These are phyloP conservation scores for Monilinia aucupariae DNA, from an alignment of 2,329 filamentous ascomycete genomes.

Conservation along the genomic window DNA sequence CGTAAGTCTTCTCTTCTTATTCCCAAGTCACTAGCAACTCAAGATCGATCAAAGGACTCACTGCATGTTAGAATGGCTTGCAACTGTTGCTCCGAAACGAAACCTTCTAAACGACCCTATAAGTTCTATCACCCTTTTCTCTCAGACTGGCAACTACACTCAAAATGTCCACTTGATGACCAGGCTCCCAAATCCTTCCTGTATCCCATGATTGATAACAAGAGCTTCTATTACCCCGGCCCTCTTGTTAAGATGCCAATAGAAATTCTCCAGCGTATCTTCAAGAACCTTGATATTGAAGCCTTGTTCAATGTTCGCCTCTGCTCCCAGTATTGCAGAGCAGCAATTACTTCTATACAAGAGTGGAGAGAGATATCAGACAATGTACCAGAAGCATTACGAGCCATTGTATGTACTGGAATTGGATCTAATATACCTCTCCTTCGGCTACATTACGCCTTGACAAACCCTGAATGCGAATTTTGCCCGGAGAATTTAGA, in stretches of 20 bases:
- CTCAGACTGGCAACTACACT: not conserved
- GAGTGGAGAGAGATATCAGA: not conserved
- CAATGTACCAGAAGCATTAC: constrained; percentile 2
- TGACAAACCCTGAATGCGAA: constrained; percentile 4
- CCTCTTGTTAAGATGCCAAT: not conserved
- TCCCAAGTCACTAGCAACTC: too few relatives aligned
- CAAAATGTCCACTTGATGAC: not conserved
- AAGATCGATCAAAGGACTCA: not conserved
- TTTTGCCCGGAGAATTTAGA: not conserved
- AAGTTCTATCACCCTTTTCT: not conserved
- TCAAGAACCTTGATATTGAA: constrained; percentile 4
- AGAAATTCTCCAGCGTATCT: not conserved
- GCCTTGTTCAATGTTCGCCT: not conserved
- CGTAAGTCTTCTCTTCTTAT: not conserved
- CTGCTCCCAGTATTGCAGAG: not conserved
- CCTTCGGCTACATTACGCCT: not conserved
- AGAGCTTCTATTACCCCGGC: not conserved
- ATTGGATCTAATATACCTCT: not conserved
- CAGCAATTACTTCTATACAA: not conserved
- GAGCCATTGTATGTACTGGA: not conserved
- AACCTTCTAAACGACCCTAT: too few relatives aligned
- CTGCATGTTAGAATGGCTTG: not conserved
- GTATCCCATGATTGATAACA: not conserved
- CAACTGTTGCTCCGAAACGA: not conserved
- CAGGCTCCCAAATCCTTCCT: not conserved